These are phyloP conservation scores for Thelonectria rubi DNA, from an alignment of 2,329 filamentous ascomycete species.

Conservation along the genomic window DNA sequence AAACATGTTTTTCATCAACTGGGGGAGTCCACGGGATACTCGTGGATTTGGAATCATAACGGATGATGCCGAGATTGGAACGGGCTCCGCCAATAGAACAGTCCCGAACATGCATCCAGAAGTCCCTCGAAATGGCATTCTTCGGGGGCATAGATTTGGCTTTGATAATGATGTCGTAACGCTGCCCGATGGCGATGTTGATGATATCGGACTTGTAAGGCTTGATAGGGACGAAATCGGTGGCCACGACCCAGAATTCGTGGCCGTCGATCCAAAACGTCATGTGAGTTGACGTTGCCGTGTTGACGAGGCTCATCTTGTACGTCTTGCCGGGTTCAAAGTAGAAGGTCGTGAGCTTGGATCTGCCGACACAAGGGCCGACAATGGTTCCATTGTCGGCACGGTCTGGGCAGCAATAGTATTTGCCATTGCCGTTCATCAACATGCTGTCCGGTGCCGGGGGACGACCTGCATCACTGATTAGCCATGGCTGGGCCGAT, in stretches of 20 bases:
- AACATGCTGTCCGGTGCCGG: constrained; percentile 6
- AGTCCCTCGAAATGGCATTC: background rate
- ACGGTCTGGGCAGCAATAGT: constrained; percentile 3
- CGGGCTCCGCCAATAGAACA: constrained; percentile 3
- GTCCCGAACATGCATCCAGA: constrained; percentile 18
- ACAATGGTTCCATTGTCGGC: background rate
- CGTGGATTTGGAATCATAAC: constrained; percentile 5
- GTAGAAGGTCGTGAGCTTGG: constrained; percentile 6
- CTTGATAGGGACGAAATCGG: constrained; percentile 62
- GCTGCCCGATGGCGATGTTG: constrained; percentile 49
- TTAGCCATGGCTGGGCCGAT: background rate
- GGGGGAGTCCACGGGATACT: constrained; percentile 12
- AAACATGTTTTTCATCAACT: background rate
- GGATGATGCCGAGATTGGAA: constrained; percentile 15
- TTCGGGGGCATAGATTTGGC: constrained; percentile 40
- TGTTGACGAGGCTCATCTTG: constrained; percentile 59
- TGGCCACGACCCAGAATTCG: constrained; percentile 60
- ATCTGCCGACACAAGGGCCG: background rate
- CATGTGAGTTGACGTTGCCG: constrained; percentile 58
- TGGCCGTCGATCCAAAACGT: constrained; percentile 63
- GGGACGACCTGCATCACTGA: background rate
- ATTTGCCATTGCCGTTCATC: constrained; percentile 15
- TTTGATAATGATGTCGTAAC: constrained; percentile 58
- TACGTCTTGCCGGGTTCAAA: constrained; percentile 14
- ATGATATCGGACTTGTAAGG: constrained; percentile 60